Evolutionary conservation across 345 rosid genomes (phyloP).

Genomic region (Aethionema arabicum): DNA sequence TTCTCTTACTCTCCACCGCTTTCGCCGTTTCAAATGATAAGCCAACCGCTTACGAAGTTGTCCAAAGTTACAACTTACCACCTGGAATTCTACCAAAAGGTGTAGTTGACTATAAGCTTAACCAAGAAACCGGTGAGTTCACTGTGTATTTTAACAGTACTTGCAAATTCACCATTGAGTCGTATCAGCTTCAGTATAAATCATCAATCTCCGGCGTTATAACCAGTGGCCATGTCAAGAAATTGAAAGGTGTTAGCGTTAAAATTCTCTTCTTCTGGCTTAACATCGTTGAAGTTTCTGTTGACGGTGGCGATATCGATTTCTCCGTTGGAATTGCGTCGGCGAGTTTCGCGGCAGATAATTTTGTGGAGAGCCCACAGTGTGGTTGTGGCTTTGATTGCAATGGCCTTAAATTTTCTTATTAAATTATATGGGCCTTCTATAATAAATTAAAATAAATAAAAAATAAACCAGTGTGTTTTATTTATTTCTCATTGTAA

Average conservation of each 20-base stretch:
- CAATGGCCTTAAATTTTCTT: conserved; percentile 31
- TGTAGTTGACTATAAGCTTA: conserved; percentile 48
- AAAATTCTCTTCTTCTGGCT: conserved; percentile 62
- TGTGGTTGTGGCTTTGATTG: conserved; percentile 90
- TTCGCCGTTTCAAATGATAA: conserved; percentile 15
- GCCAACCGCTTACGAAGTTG: conserved; percentile 52
- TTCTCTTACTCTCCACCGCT: conserved; percentile 11
- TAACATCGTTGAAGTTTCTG: conserved; percentile 46
- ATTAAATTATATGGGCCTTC: conserved; percentile 16
- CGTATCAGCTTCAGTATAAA: conserved; percentile 55
- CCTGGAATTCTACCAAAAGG: conserved; percentile 68
- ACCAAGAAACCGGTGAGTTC: conserved; percentile 58
- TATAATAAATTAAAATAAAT: not conserved
- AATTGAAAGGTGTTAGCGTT: conserved; percentile 57
- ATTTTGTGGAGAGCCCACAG: conserved; percentile 73
- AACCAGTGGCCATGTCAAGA: conserved; percentile 40
- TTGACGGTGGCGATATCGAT: conserved; percentile 41
- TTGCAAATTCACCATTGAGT: conserved; percentile 51
- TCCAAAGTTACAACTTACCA: conserved; percentile 51
- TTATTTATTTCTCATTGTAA: no score
- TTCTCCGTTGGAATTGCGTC: conserved; percentile 75
- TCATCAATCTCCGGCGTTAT: conserved; percentile 54
- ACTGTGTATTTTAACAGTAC: conserved; percentile 40
- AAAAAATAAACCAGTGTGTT: not conserved
- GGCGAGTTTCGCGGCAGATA: conserved; percentile 45